phyloP scores from a whole-genome alignment of 192 early-diverging fungal species.

The Backusella tuberculispora region DNA sequence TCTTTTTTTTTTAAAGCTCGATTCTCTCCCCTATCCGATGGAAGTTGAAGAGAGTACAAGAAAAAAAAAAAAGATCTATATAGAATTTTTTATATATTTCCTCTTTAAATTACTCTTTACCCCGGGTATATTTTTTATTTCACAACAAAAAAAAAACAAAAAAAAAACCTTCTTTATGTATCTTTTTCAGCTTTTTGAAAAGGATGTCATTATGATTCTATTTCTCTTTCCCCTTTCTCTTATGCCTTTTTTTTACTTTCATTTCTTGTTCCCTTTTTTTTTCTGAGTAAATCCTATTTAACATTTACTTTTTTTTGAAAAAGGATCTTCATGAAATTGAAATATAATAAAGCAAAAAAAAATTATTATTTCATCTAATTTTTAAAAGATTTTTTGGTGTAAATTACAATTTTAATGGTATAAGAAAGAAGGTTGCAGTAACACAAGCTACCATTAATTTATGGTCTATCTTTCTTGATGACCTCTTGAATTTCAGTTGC shows the following conservation, averaged over 20 bases:
- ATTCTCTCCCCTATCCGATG: constrained; percentile 2
- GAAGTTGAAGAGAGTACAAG: constrained; percentile 8
- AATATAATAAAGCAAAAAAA: constrained; percentile 14
- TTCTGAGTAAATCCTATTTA: neutral
- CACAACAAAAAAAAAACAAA: neutral
- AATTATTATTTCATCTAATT: neutral
- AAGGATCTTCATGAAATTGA: neutral
- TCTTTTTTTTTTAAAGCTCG: constrained; percentile 1
- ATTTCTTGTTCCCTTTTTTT: neutral
- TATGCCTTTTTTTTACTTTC: constrained; percentile 8
- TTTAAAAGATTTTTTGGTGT: neutral
- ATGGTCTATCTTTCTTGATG: neutral
- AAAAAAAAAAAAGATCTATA: constrained; percentile 1
- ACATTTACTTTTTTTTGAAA: neutral
- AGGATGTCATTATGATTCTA: neutral
- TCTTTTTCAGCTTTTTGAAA: constrained; percentile 3
- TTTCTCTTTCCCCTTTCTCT: neutral
- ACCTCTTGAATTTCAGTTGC: neutral
- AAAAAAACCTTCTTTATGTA: neutral
- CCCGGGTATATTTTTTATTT: neutral
- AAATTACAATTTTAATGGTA: neutral
- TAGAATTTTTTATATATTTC: constrained; percentile 10
- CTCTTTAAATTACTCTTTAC: constrained; percentile 1
- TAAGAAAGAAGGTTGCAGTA: neutral
- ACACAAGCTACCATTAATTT: neutral